Conservation (phyloP, 2,329 filamentous ascomycete genomes). For the Phyllosticta citribraziliensis region DNA sequence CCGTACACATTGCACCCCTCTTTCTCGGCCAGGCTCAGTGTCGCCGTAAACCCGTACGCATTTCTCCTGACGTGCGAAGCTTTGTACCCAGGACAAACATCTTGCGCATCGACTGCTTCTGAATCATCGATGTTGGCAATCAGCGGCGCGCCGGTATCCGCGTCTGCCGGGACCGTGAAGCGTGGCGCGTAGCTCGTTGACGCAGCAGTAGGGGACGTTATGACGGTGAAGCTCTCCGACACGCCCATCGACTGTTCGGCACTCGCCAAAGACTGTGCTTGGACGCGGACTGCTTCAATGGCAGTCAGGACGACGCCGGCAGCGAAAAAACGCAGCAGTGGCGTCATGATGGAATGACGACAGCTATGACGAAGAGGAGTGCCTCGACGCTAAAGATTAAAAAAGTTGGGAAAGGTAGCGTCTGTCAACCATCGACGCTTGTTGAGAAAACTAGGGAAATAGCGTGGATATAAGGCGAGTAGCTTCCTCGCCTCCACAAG, state of each 20-base stretch:
- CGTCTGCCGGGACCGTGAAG: slow-evolving; percentile 29
- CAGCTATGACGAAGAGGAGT: background rate
- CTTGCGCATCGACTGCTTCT: slow-evolving; percentile 52
- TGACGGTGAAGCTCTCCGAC: slow-evolving; percentile 12
- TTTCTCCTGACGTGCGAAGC: slow-evolving; percentile 41
- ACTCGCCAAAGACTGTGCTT: background rate
- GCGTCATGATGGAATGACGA: background rate
- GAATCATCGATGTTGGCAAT: slow-evolving; percentile 58
- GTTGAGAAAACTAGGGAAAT: background rate
- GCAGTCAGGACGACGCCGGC: background rate
- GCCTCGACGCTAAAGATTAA: background rate
- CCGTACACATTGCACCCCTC: slow-evolving; percentile 64
- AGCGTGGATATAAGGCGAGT: background rate
- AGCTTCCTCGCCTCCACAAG: background rate
- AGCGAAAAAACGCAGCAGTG: background rate
- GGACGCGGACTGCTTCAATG: slow-evolving; percentile 1
- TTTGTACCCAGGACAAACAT: slow-evolving; percentile 52
- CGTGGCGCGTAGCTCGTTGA: slow-evolving; percentile 21
- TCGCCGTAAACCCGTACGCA: slow-evolving; percentile 41
- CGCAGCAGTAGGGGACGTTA: slow-evolving; percentile 20
- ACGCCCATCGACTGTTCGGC: background rate
- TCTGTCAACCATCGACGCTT: background rate
- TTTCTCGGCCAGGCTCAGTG: slow-evolving; percentile 40
- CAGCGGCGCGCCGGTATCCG: slow-evolving; percentile 23
- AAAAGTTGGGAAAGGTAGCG: background rate